Evolutionary conservation across 129 eudicot species (phyloP).

Genomic region (Gnaphalium uliginosum): DNA sequence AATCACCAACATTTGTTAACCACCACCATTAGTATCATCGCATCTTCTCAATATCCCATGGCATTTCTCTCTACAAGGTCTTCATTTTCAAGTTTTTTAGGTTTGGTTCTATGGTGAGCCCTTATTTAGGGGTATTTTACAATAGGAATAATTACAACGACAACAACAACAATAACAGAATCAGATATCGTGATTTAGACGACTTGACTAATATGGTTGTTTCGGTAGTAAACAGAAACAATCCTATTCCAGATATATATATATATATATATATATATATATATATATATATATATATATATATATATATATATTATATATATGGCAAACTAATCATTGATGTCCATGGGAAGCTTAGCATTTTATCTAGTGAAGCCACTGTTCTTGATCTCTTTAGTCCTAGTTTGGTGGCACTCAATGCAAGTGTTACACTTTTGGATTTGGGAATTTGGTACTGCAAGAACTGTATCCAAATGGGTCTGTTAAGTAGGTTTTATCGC

Average conservation of each 20-base stretch:
- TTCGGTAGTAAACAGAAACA: conserved; percentile 54
- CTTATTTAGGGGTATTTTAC: conserved; percentile 45
- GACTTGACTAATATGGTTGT: conserved; percentile 12
- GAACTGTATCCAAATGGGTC: conserved; percentile 32
- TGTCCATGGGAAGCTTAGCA: conserved; percentile 28
- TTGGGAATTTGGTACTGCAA: conserved; percentile 40
- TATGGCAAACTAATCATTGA: conserved; percentile 36
- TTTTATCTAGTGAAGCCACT: conserved; percentile 11
- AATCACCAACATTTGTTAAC: no score
- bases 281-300: no score
- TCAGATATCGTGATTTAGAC: not conserved
- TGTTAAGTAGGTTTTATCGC: conserved; percentile 37
- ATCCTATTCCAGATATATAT: conserved; percentile 38
- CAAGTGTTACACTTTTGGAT: conserved; percentile 33
- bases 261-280: no score
- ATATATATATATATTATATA: no score
- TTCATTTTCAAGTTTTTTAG: conserved; percentile 46
- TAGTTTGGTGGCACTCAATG: conserved; percentile 8
- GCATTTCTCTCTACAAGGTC: no score
- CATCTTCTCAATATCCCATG: no score
- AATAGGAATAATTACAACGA: no score
- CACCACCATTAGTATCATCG: no score
- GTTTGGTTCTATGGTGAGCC: conserved; percentile 30
- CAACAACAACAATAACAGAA: not conserved
- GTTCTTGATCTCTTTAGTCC: conserved; percentile 30